Base-by-base conservation (phyloP, 2,329 filamentous ascomycete genomes). In the Colletotrichum lindemuthianum region DNA sequence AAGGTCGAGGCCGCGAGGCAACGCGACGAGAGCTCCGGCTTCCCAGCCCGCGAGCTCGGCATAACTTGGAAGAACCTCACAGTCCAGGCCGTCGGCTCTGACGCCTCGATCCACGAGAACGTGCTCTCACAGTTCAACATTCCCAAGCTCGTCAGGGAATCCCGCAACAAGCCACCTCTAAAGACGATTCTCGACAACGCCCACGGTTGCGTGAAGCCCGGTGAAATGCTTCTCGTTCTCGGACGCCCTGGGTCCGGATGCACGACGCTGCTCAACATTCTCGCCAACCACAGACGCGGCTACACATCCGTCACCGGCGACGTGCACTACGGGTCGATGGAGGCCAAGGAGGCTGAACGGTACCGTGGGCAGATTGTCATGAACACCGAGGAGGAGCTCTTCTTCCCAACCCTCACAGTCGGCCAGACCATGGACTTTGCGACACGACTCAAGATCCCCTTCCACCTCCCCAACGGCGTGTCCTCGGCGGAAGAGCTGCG, bases 361-460 rank as follows among this genome's bases (percentile, higher is more conserved):
- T 88, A 86, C 68, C 77, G 81, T 2, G 83, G 84, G 2, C 85
- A 89, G 68, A 87, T 89, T 52, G 82, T 91, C 43, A 83, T 92
- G 65, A 93, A 93, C 75, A 92, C 89, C 16, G 88, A 91, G 2
- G 91, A 93, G 71, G 88, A 83, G 65, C 59, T 82, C 3, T 81
- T 82, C 70, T 93, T 91, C 66, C 88, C 91, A 0, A 85, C 89
- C 0, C 78, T 94, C 7, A 91, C 88, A 1, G 90, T 93, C 2
- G 85, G 86, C 4, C 84, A 92, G 70, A 93, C 91, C 0, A 81
- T 93, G 40, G 82, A 86, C 48, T 93, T 93, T 74, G 91, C 91
- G 0, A 87, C 87, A 0, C 79, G 81, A 1, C 77, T 88, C 63
- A 90, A 88, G 72, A 74, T 87, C 1, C 84, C 86, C 0, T 79